Conservation (phyloP, 225 moss, liverwort and hornwort species). For the Climacium dendroides region DNA sequence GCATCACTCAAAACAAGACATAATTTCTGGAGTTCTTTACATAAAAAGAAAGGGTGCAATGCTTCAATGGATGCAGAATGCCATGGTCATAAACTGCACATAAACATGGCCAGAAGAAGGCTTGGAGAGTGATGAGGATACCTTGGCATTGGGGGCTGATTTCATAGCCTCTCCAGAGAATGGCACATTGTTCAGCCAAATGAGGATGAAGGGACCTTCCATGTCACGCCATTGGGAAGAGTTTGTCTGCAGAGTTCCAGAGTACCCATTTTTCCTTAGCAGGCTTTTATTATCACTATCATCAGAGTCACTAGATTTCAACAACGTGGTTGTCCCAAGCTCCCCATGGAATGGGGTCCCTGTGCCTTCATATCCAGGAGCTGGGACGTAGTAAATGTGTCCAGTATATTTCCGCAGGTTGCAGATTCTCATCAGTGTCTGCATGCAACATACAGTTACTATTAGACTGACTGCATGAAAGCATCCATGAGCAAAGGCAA, state of each 20-base stretch:
- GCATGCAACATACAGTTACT: background rate
- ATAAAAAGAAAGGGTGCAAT: background rate
- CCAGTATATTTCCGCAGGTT: conserved; percentile 71
- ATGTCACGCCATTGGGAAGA: conserved; percentile 58
- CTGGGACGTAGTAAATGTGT: conserved; percentile 74
- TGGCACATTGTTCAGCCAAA: conserved; percentile 87
- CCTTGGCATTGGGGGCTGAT: conserved; percentile 71
- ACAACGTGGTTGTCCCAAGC: conserved; percentile 25
- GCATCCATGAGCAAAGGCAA: background rate
- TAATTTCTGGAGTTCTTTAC: background rate
- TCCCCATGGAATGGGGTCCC: conserved; percentile 29
- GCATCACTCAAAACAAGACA: background rate
- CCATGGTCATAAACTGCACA: background rate
- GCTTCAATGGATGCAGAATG: background rate
- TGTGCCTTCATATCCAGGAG: conserved; percentile 51
- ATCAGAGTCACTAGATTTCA: conserved; percentile 27
- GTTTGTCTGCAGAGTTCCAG: conserved; percentile 11
- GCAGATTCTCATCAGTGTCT: conserved; percentile 64
- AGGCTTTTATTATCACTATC: conserved; percentile 19
- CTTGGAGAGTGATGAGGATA: background rate
- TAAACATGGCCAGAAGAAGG: background rate
- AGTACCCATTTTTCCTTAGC: conserved; percentile 29
- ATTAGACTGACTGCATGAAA: background rate
- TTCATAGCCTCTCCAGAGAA: conserved; percentile 33
- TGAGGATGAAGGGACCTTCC: conserved; percentile 69